Base-by-base conservation (phyloP, 805 yeast species). In the Priceomyces medius region DNA sequence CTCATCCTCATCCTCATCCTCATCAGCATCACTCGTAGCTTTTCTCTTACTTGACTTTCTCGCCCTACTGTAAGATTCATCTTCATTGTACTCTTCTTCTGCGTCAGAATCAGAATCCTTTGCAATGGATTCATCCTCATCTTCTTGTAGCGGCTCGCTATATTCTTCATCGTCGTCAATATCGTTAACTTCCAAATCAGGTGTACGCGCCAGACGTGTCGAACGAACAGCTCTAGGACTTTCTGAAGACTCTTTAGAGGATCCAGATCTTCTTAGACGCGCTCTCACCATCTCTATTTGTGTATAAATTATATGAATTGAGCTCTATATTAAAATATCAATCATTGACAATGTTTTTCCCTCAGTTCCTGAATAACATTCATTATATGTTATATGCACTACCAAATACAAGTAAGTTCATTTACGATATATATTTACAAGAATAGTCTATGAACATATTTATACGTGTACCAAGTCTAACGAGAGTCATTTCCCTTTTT, bases 111-210 rank as follows among this genome's bases (percentile, higher is more conserved):
- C 64, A 24, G 34, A 31, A 13, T 31, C 34, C n/a, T 31, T 45
- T 14, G 26, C 59, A 2, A 41, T 56, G 6, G 21, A 31, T 17
- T 16, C 19, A 5, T 46, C 50, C n/a, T 32, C 44, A 12, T 52
- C 58, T 12, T 31, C 35, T 19, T 55, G 46, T 16, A 53, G 49
- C 8, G 55, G 23, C 23, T 46, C 39, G 32, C 48, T 57, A 16
- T 50, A 57, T 21, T 56, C 58, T 13, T 55, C 64, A n/a, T 58
- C 68, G 10, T 56, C 69, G 10, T 13, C 19, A 13, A 13, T 31
- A 14, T 31, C 34, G 16, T 31, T 31, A 31, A 31, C 16, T 14
- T 31, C 34, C 6, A 31, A 5, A 31, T 31, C 20, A 4, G 34
- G 21, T 5, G 21, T 31, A 19, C 18, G 9, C n/a, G 8, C 34